Base-by-base conservation (phyloP, 176 grass and related monocot genomes). In the Paspalum notatum region DNA sequence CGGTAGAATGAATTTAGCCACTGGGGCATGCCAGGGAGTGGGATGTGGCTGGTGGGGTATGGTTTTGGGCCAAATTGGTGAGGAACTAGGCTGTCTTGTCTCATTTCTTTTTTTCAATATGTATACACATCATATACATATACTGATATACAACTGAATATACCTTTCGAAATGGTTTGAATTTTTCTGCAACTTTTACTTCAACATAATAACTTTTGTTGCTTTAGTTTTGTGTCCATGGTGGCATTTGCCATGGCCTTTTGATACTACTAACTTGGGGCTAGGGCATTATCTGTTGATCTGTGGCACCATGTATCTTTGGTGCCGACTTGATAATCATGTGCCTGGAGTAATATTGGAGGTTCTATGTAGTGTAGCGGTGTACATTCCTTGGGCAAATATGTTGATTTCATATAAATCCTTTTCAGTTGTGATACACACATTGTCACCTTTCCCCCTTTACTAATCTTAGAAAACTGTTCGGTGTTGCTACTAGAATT, bases 271-370 rank as follows among this genome's bases (percentile, higher is more conserved):
- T 81, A 41, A 75, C 55, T n/a, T n/a, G n/a, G n/a, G n/a, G n/a
- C n/a, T 60, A 60, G 57, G 57, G 57, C 4, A 26, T 63, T 47
- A 55, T n/a, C 5, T 54, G 2, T 85, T 80, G 17, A 45, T 37
- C 57, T 74, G 68, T 73, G 57, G 44, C 42, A 73, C 40, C n/a
- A 77, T 77, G 64, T 58, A 47, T 48, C 42, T 61, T 72, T 80
- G 22, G 42, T 62, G 24, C 18, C 43, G 60, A 74, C 14, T 42
- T 56, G 67, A 65, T 86, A 80, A 85, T 5, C 15, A 59, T 50
- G 17, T 81, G 52, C 17, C 26, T 80, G 38, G 13, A 75, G 39
- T 55, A 45, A 38, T 68, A 77, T 72, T n/a, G 37, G 61, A 68
- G 15, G 65, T 77, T 65, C n/a, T 41, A 22, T 56, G 46, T 53